phyloP scores from a whole-genome alignment of 2,329 filamentous ascomycete species.

The Neonectria hederae region DNA sequence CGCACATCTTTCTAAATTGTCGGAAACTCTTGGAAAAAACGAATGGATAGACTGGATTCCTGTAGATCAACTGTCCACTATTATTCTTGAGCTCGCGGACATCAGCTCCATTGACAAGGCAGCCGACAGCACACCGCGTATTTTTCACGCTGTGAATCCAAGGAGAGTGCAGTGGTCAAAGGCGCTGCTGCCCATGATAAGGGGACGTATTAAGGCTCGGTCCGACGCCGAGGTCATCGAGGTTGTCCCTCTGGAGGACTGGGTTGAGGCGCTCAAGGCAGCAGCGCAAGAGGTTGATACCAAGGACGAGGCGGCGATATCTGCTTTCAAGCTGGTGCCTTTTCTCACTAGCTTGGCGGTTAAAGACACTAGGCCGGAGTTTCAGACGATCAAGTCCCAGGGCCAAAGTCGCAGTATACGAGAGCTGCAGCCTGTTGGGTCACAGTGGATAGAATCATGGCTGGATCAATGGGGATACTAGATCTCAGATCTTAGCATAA shows the following conservation, averaged over 20 bases:
- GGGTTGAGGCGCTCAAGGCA: too few species aligned
- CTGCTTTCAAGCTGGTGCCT: too few species aligned
- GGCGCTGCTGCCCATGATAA: too few species aligned
- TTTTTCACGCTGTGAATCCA: background rate
- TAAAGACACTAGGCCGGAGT: background rate
- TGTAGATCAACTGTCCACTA: background rate
- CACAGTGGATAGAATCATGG: background rate
- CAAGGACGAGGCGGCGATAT: too few species aligned
- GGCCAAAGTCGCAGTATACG: background rate
- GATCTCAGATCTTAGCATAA: too few species aligned
- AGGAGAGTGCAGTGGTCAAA: background rate
- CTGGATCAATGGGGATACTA: background rate
- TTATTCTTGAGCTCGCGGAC: background rate
- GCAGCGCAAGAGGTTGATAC: too few species aligned
- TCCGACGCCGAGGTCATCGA: too few species aligned
- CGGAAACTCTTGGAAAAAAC: background rate
- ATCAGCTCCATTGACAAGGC: too few species aligned
- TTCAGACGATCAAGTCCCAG: too few species aligned
- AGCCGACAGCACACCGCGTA: background rate
- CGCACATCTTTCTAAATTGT: background rate
- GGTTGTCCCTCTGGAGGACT: too few species aligned
- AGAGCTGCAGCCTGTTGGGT: background rate
- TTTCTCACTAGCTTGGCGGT: too few species aligned
- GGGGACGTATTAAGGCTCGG: too few species aligned
- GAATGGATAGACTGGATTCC: slow-evolving; percentile 15